Percentiles rank a stretch among this genome's conserved stretches.
These are phyloP conservation scores for Tuber brumale DNA, from an alignment of 495 filamentous ascomycete species.

Conservation along the genomic window DNA sequence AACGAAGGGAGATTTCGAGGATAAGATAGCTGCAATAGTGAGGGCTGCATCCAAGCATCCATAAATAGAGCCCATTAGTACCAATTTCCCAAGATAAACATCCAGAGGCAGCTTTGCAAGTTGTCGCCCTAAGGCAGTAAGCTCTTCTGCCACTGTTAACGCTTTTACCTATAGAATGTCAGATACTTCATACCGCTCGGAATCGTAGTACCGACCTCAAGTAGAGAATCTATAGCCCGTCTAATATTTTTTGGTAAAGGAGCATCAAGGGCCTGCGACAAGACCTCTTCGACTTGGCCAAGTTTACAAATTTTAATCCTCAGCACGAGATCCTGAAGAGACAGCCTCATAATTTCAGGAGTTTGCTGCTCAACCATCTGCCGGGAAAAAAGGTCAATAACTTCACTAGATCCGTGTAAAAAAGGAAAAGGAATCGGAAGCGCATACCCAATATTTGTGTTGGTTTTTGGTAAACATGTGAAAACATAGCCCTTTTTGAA, in stretches of 20 bases:
- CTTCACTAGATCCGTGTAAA: background rate
- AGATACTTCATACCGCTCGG: background rate
- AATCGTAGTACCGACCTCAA: constrained; percentile 56
- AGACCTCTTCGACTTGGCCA: constrained; percentile 79
- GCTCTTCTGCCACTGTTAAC: constrained; percentile 67
- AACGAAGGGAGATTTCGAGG: constrained; percentile 88
- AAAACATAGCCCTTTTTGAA: constrained; percentile 88
- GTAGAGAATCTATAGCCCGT: constrained; percentile 79
- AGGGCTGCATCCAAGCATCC: constrained; percentile 82
- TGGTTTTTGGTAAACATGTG: constrained; percentile 86
- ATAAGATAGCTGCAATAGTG: constrained; percentile 85
- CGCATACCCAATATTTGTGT: constrained; percentile 57
- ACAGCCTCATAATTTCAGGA: constrained; percentile 89
- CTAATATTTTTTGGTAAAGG: constrained; percentile 86
- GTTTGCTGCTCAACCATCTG: constrained; percentile 84
- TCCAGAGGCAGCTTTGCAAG: constrained; percentile 84
- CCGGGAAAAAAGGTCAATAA: constrained; percentile 8
- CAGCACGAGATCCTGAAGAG: constrained; percentile 85
- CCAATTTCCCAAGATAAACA: constrained; percentile 87
- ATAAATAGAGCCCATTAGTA: constrained; percentile 75
- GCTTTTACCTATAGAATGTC: constrained; percentile 51
- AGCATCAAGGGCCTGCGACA: constrained; percentile 83
- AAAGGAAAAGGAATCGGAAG: background rate
- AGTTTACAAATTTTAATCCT: constrained; percentile 97
- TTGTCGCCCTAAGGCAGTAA: constrained; percentile 80